Evolutionary conservation across 768 basidiomycete species (phyloP), one percentile per base, ranked within the genome.

Genomic region (Phlegmacium glaucopus): DNA sequence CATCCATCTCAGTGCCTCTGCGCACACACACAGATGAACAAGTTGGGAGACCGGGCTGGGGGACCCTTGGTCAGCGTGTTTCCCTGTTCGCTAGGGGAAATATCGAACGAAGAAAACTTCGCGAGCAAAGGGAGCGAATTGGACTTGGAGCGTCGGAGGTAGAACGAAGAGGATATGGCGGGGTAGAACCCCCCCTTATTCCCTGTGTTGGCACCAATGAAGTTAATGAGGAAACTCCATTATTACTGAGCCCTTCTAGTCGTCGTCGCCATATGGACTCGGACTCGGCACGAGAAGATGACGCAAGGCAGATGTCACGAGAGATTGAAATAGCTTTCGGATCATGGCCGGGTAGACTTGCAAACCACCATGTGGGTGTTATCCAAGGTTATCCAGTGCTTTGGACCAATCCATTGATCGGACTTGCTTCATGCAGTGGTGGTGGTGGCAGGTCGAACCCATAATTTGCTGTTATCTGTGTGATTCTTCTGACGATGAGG

Each of bases 1-100:
- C 89, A 3, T 90, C 88, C 34, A 85, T 92, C 52, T 91, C 89
- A 32, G 90, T 78, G 1, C 90, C 90, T 13, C 72, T 92, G 17
- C 85, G 82, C 40, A 77, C 80, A 22, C 75, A 72, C 50, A 66
- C 66, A 11, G 69, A 81, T 47, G 73, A 78, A 42, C 74, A 71
- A 34, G 56, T 66, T 11, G 62, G 65, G 36, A 72, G 68, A 49
- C 74, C 77, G 3, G 74, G 74, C 2, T 87, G 81, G 79, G 80
- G 76, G 5, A 78, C 85, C 4, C 68, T 88, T 15, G 82, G 81
- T 9, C 74, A 71, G 59, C 76, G 85, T 39, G 74, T 87, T 17
- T 55, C 61, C 5, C 57, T 72, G 16, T 59, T 75, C 17, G 66
- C 70, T 4, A 60, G 55, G 38, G 56, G 63, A 26, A 61, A 59